Percentiles rank a stretch among this genome's conserved stretches.
Conservation (phyloP, 148 eudicot genomes). For the Tetragonia tetragonoides region DNA sequence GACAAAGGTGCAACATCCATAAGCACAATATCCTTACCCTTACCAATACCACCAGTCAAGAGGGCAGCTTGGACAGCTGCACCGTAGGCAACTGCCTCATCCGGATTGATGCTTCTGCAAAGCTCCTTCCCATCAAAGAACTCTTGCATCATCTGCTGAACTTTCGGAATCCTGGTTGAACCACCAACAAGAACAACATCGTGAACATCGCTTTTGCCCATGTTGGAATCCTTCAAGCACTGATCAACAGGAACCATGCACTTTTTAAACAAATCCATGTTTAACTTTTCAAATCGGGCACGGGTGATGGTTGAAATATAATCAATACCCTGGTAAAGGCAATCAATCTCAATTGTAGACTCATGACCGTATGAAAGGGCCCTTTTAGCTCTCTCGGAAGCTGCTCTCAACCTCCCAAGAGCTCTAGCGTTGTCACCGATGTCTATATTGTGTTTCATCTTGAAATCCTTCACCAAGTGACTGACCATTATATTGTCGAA, state of each 20-base stretch:
- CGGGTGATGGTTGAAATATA: too few relatives aligned
- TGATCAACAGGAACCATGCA: too few relatives aligned
- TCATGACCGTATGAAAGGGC: conserved; percentile 1
- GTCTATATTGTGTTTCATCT: background rate
- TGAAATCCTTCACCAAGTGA: conserved; percentile 6
- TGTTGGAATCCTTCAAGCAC: too few relatives aligned
- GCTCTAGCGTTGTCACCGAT: conserved; percentile 6
- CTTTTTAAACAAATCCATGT: too few relatives aligned
- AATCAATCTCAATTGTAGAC: background rate
- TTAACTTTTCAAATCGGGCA: too few relatives aligned
- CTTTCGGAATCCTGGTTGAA: background rate
- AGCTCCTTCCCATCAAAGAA: background rate
- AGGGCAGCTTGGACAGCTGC: background rate
- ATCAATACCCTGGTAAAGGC: too few relatives aligned
- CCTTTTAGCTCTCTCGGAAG: conserved; percentile 1
- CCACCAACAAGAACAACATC: conserved; percentile 1
- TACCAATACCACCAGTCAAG: background rate
- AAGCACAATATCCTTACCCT: background rate
- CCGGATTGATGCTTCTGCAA: background rate
- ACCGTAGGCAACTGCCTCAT: background rate
- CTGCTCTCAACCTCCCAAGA: conserved; percentile 5
- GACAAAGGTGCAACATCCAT: background rate
- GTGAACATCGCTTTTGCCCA: background rate
- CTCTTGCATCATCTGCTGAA: background rate
- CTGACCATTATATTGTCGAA: conserved; percentile 22